These are phyloP conservation scores for Calophaca sinica DNA, from an alignment of 306 rosid genomes.

Conservation along the genomic window DNA sequence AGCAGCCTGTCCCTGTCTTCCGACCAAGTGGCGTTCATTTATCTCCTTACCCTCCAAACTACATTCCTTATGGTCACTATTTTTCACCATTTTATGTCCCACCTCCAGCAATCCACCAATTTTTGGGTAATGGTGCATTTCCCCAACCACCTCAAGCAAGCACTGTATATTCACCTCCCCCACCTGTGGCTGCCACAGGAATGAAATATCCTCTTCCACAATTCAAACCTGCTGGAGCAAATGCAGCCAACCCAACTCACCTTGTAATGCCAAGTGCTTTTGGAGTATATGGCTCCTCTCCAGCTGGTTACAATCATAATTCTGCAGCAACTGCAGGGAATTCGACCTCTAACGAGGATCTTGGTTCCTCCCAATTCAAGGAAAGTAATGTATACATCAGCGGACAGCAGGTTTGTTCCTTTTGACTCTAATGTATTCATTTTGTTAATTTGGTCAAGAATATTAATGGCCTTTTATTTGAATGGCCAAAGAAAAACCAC, in stretches of 20 bases:
- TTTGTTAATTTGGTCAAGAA: slow-evolving; percentile 36
- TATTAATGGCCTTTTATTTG: not conserved
- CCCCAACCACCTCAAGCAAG: slow-evolving; percentile 93
- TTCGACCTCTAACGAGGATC: slow-evolving; percentile 79
- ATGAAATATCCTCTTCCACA: slow-evolving; percentile 90
- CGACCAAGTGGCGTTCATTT: slow-evolving; percentile 85
- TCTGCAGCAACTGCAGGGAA: slow-evolving; percentile 73
- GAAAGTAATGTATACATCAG: slow-evolving; percentile 82
- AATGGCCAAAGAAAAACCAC: slow-evolving; percentile 13
- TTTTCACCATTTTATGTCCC: slow-evolving; percentile 81
- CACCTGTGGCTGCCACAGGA: slow-evolving; percentile 70
- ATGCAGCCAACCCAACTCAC: slow-evolving; percentile 77
- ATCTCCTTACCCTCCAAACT: slow-evolving; percentile 89
- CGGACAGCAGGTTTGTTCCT: slow-evolving; percentile 84
- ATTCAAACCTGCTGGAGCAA: slow-evolving; percentile 82
- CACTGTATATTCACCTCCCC: slow-evolving; percentile 79
- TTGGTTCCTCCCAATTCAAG: slow-evolving; percentile 82
- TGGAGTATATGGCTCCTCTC: slow-evolving; percentile 86
- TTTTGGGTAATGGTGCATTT: slow-evolving; percentile 85
- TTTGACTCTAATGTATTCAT: slow-evolving; percentile 32
- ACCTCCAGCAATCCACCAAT: slow-evolving; percentile 90
- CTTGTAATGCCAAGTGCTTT: slow-evolving; percentile 81
- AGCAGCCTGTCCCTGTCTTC: slow-evolving; percentile 88
- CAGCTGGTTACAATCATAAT: slow-evolving; percentile 80
- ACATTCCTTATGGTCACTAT: slow-evolving; percentile 87